Evolutionary conservation across 352 stramenopile genomes (phyloP), one percentile per base, ranked within the genome.

Genomic region (Phytophthora pisi): DNA sequence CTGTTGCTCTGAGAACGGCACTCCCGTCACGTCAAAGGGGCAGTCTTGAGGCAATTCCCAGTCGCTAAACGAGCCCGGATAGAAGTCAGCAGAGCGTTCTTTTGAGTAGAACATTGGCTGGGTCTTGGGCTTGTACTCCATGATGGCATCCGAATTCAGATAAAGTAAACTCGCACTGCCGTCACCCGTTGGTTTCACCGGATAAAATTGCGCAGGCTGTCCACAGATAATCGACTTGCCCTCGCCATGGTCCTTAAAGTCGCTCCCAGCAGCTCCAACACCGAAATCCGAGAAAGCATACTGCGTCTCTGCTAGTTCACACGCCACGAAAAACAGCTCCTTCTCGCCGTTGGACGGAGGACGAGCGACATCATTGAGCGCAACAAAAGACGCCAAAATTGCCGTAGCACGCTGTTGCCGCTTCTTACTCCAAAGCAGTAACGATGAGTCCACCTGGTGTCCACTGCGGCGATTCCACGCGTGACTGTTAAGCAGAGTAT

Each of bases 381-480:
- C 65, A 26, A 88, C 57, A 53, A 87, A 85, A 5, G 75, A 88
- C 0, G 60, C 72, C 38, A 91, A 49, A 16, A 85, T 49, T 8
- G 72, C 69, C 0, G 82, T 91, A 15, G 82, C 80, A 28, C 74
- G 78, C 7, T 66, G 69, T 51, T 91, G 80, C 18, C 66, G 59
- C 6, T 68, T 53, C 66, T 89, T 89, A 51, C 51, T 88, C 82
- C 82, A 91, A 0, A 89, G 68, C 34, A 88, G 38, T 20, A 91
- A 43, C 11, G 82, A 87, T 49, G 82, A 86, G 57, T 91, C 82
- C 45, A 84, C 70, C n/a, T 88, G 76, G 18, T 89, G 78, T 36
- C 82, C 79, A 5, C 78, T 72, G 1, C 71, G 79, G 23, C 73
- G 59, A 34, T 83, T 89, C 77, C 79, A 90, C 45, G 72, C 46